Evolutionary conservation across 164 flowering plant species (phyloP).

Genomic region (Hamamelis virginiana): DNA sequence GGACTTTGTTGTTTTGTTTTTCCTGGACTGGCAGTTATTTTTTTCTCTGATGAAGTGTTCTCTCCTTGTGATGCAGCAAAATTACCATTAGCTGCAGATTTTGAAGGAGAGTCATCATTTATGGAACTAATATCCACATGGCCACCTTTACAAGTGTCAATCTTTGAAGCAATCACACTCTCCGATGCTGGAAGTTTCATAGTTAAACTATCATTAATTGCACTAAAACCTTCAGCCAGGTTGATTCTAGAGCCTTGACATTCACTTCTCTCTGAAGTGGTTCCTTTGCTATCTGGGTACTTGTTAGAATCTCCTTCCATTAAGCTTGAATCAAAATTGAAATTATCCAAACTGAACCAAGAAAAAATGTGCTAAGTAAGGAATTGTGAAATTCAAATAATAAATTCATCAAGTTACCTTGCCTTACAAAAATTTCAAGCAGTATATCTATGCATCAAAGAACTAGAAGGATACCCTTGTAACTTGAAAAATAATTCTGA

Average conservation of each 20-base stretch:
- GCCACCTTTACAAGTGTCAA: conserved; percentile 14
- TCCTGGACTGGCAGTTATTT: conserved; percentile 12
- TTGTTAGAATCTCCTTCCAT: conserved; percentile 36
- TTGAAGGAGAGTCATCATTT: conserved; percentile 25
- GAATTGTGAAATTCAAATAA: not conserved
- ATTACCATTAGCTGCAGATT: conserved; percentile 18
- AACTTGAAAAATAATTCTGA: no score
- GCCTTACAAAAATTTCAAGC: not conserved
- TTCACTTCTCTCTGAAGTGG: conserved; percentile 17
- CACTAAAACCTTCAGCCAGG: conserved; percentile 14
- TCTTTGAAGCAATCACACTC: conserved; percentile 22
- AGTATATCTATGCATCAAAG: not conserved
- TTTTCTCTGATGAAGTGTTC: conserved; percentile 23
- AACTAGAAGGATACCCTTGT: not conserved
- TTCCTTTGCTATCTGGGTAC: conserved; percentile 20
- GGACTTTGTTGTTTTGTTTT: conserved; percentile 19
- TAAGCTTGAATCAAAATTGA: conserved; percentile 49
- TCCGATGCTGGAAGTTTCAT: conserved; percentile 22
- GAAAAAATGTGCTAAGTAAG: conserved; percentile 1
- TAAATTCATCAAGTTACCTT: not conserved
- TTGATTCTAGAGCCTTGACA: conserved; percentile 22
- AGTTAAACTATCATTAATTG: conserved; percentile 18
- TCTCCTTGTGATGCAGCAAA: conserved; percentile 14
- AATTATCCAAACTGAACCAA: conserved; percentile 53
- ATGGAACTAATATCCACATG: conserved; percentile 15